Evolutionary conservation across 2,329 filamentous ascomycete genomes (phyloP), one percentile per base, ranked within the genome.

Genomic region (Pseudogymnoascus verrucosus): DNA sequence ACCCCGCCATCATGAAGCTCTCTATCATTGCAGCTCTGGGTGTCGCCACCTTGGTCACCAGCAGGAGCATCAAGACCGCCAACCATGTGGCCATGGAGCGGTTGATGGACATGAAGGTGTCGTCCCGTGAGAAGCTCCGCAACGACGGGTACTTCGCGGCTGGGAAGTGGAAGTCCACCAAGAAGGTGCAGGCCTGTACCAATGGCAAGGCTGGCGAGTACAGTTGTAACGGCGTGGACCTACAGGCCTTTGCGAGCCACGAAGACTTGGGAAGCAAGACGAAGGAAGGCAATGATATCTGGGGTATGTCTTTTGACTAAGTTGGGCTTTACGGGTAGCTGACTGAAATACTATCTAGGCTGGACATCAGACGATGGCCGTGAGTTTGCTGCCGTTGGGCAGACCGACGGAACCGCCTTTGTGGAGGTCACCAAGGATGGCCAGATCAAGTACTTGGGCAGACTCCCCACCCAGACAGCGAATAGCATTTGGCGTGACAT

Each of bases 191-290:
- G 47, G 28, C 51, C 51, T 57, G 51, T 19, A 36, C 28, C 28
- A 14, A 57, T 34, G 51, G 51, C 26, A 57, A 57, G 51, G 51
- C 51, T 36, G 51, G 51, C 10, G 51, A 57, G 51, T 57, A 57
- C 51, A 57, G 51, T 28, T 57, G 51, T 57, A 57, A 57, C 16
- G 51, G 51, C 75, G 77, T 83, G 11, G 82, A 85, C 67, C 76
- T 84, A 2, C 80, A 83, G 69, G 79, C 82, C 68, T 85, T 86
- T 73, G 72, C 82, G 51, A 78, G 77, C 40, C 83, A 86, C 68
- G 76, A 78, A 3, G 78, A 78, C 28, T 77, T 86, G 1, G 83
- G 82, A 5, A 81, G 79, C 66, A 66, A 67, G 47, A 64, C 61
- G 77, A 80, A 68, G 76, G 78, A 57, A 21, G 51, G 51, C 10